Conservation (phyloP, 257 asterid species). For the Penstemon davidsonii region DNA sequence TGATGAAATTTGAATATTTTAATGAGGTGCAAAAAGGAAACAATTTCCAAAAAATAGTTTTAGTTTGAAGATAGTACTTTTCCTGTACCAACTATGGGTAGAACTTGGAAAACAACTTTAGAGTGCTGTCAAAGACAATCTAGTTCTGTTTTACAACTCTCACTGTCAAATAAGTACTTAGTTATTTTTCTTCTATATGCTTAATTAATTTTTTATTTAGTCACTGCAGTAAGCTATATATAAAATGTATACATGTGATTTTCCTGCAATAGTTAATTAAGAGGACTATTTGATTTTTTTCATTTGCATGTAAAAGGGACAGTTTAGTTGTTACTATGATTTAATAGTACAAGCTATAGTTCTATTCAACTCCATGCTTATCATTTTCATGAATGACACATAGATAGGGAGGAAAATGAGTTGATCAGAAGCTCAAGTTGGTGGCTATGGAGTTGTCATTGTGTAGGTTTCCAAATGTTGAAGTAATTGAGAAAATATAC, state of each 20-base stretch:
- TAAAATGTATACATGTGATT: too few species aligned
- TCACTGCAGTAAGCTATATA: too few species aligned
- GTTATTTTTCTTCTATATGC: constrained; percentile 1
- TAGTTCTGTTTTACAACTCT: constrained; percentile 10
- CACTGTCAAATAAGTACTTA: neutral
- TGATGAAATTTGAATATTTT: constrained; percentile 9
- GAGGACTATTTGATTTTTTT: too few species aligned
- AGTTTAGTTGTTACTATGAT: too few species aligned
- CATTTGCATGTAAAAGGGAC: too few species aligned
- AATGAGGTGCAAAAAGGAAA: neutral
- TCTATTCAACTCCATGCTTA: neutral
- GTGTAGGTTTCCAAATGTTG: constrained; percentile 2
- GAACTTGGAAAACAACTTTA: constrained; percentile 34
- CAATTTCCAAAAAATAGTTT: neutral
- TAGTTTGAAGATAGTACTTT: neutral
- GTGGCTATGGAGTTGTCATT: constrained; percentile 32
- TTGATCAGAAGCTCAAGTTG: constrained; percentile 27
- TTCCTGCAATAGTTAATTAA: too few species aligned
- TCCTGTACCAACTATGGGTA: constrained; percentile 6
- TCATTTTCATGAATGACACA: constrained; percentile 10
- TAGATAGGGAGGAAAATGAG: neutral
- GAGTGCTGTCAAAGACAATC: constrained; percentile 43
- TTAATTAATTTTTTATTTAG: too few species aligned
- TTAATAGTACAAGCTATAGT: neutral
- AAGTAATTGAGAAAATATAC: constrained; percentile 1